Base-by-base conservation (phyloP, 225 moss, liverwort and hornwort species). In the Polytrichum commune region DNA sequence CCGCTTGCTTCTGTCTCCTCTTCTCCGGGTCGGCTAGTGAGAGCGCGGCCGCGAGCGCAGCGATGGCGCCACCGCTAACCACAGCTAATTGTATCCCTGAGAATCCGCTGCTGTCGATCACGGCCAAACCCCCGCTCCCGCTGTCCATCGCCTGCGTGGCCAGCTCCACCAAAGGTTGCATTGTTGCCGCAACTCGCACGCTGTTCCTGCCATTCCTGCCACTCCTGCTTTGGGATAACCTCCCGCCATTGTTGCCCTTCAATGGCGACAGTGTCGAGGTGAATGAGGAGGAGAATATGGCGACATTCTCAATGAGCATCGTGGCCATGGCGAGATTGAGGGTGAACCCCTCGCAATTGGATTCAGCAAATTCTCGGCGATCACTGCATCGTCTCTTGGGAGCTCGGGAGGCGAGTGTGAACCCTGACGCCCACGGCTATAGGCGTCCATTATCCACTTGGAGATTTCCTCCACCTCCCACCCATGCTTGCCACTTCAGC, bases 1-100 rank as follows among this genome's bases (percentile, higher is more conserved):
- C 89, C 8, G 92, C 92, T 63, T 93, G 93, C 85, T 93, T 91
- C 83, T 92, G 92, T 24, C 96, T 80, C n/a, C 96, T 81, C 85
- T 93, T 93, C 76, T 93, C 92, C 1, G 96, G 96, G 63, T 97
- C 96, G 13, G 93, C 88, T 4, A 97, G 80, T 8, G 91, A 80
- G 0, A 88, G 80, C 29, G 89, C 96, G 0, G 90, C 85, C 4
- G 89, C 93, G 19, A 92, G 80, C 63, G 90, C 88, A 5, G 92
- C 93, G 5, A 92, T 76, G 54, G 86, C 96, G 24, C 96, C 89
- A 53, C 96, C 96, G 27, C 91, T 84, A 3, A 93, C 96, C 4
- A 93, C 79, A 9, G 93, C 96, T 63, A 96, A 83, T 29, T 86
- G 90, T 64, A 93, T 63, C 16, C 83, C 81, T 26, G 89, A 79